Evolutionary conservation across 129 eudicot species (phyloP).

Genomic region (Helianthus annuus): HanXRQr2.0-SUNRISE NC_035449.2:10307645-10308144

Average conservation of each 20-base stretch:
- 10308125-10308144: not conserved
- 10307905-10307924: slow-evolving; percentile 2
- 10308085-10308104: not conserved
- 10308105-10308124: not conserved
- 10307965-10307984: slow-evolving; percentile 5
- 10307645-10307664: slow-evolving; percentile 14
- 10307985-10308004: slow-evolving; percentile 14
- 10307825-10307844: not conserved
- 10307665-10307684: slow-evolving; percentile 22
- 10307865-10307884: not conserved
- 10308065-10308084: not conserved
- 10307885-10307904: slow-evolving; percentile 16
- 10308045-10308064: not conserved
- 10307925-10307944: slow-evolving; percentile 8
- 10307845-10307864: not conserved
- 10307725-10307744: not conserved
- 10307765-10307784: slow-evolving; percentile 13
- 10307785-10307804: not conserved
- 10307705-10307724: slow-evolving; percentile 20
- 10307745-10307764: slow-evolving; percentile 21
- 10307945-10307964: slow-evolving; percentile 15
- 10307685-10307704: slow-evolving; percentile 11
- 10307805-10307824: slow-evolving; percentile 8
- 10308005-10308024: not conserved
- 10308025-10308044: not conserved